Evolutionary conservation across 768 basidiomycete genomes (phyloP).

Genomic region (Auricularia cornea): DNA sequence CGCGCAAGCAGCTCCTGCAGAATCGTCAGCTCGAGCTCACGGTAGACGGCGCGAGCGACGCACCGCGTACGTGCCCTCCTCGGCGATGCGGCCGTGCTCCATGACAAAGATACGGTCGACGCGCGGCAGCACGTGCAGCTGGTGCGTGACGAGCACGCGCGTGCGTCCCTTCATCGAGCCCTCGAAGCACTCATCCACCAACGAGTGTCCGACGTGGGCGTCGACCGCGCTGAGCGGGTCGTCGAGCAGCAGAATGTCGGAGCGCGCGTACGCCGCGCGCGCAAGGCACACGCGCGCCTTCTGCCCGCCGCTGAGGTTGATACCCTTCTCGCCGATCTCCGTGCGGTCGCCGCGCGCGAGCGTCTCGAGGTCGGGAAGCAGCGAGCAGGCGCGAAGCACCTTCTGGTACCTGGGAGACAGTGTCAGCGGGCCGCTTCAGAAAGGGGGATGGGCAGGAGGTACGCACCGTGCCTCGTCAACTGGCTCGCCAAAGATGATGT

Average conservation of each 20-base stretch:
- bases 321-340: conserved; percentile 72
- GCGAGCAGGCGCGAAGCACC: conserved; percentile 55
- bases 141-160: conserved; percentile 20
- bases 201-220: conserved; percentile 60
- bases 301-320: conserved; percentile 41
- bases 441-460: background rate
- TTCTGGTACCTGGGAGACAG: conserved; percentile 37
- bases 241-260: conserved; percentile 71
- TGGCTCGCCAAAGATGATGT: conserved; percentile 63
- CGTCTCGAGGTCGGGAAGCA: conserved; percentile 63
- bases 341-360: conserved; percentile 62
- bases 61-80: conserved; percentile 22
- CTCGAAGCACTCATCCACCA: conserved; percentile 44
- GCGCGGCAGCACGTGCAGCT: conserved; percentile 6
- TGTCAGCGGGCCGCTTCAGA: background rate
- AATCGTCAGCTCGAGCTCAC: background rate
- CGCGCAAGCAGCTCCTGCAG: conserved; percentile 37
- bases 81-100: conserved; percentile 15
- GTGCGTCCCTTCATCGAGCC: conserved; percentile 19
- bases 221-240: conserved; percentile 78
- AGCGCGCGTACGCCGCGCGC: conserved; percentile 63
- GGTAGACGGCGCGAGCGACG: too few species aligned
- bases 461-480: conserved; percentile 49
- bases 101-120: conserved; percentile 18
- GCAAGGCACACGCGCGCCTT: conserved; percentile 67